Conservation (phyloP, 139 green algal genomes). For the Chlamydomonas schloesseri region DNA sequence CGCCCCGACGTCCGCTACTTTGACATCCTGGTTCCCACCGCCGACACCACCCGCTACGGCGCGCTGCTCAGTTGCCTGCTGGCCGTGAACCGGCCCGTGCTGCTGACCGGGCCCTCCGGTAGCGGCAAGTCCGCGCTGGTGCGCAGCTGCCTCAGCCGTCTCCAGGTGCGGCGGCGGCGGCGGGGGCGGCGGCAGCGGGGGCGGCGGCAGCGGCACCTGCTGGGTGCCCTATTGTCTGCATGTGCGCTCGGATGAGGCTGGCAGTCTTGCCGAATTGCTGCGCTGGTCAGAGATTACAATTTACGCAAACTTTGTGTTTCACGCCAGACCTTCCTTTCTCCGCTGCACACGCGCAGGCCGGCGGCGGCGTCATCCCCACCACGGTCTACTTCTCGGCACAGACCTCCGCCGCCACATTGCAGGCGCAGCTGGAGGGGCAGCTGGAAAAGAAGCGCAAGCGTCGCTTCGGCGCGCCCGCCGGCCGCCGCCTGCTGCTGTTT, state of each 20-base stretch:
- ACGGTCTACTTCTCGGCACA: conserved; percentile 77
- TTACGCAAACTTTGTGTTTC: too few relatives aligned
- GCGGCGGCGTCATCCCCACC: conserved; percentile 10
- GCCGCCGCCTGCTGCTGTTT: conserved; percentile 83
- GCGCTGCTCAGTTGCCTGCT: conserved; percentile 57
- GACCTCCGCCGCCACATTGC: conserved; percentile 59
- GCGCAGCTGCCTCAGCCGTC: not conserved
- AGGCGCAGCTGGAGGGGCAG: conserved; percentile 75
- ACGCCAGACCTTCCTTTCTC: too few relatives aligned
- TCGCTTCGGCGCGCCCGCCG: conserved; percentile 47
- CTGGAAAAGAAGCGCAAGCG: conserved; percentile 84
- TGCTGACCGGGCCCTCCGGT: conserved; percentile 76
- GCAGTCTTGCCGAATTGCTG: not conserved
- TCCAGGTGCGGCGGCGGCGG: conserved; percentile 10
- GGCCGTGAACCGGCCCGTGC: conserved; percentile 32
- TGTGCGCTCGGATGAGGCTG: too few relatives aligned
- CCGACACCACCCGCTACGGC: conserved; percentile 77
- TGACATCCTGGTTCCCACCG: conserved; percentile 82
- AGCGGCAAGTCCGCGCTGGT: conserved; percentile 84
- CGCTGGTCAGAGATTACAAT: too few relatives aligned
- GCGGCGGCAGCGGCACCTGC: too few relatives aligned
- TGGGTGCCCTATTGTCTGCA: too few relatives aligned
- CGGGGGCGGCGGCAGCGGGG: too few relatives aligned
- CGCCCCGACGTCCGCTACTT: conserved; percentile 71
- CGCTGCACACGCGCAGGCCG: not conserved